phyloP scores from a whole-genome alignment of 1,284 basidiomycete species.

The Rugosomyces carneus region DNA sequence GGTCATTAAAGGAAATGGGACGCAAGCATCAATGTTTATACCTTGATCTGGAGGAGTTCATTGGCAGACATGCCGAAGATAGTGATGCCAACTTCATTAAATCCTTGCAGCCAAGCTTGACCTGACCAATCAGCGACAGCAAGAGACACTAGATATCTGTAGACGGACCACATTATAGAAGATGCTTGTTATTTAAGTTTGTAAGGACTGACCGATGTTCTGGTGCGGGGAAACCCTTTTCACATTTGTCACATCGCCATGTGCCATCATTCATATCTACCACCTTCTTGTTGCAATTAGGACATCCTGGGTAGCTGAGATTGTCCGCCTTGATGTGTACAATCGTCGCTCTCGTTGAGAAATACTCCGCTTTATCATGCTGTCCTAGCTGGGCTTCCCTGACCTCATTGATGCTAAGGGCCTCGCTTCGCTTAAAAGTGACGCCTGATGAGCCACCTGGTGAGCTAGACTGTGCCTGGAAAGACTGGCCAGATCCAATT shows the following conservation, averaged over 20 bases:
- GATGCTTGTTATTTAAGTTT: not conserved
- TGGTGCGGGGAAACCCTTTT: conserved; percentile 66
- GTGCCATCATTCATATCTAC: conserved; percentile 50
- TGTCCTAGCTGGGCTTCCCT: conserved; percentile 77
- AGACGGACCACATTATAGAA: not conserved
- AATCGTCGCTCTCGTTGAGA: conserved; percentile 79
- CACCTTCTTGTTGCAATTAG: conserved; percentile 91
- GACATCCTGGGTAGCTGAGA: conserved; percentile 88
- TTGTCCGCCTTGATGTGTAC: conserved; percentile 88
- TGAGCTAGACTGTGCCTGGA: conserved; percentile 63
- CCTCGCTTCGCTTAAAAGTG: conserved; percentile 62
- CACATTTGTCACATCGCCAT: conserved; percentile 96
- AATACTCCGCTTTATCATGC: conserved; percentile 78
- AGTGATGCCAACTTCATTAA: conserved; percentile 85
- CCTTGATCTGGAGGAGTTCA: conserved; percentile 72
- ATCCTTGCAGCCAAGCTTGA: conserved; percentile 91
- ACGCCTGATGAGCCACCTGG: conserved; percentile 28
- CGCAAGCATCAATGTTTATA: conserved; percentile 18
- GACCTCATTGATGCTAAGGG: conserved; percentile 77
- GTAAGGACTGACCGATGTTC: conserved; percentile 68
- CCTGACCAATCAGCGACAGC: conserved; percentile 87
- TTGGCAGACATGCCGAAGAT: conserved; percentile 81
- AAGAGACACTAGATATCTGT: conserved; percentile 85
- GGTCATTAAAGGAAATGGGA: not conserved
- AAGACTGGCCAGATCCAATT: conserved; percentile 53